Conservation (phyloP, 192 early-diverging fungal species). For the Backusella liffmaniae region DNA sequence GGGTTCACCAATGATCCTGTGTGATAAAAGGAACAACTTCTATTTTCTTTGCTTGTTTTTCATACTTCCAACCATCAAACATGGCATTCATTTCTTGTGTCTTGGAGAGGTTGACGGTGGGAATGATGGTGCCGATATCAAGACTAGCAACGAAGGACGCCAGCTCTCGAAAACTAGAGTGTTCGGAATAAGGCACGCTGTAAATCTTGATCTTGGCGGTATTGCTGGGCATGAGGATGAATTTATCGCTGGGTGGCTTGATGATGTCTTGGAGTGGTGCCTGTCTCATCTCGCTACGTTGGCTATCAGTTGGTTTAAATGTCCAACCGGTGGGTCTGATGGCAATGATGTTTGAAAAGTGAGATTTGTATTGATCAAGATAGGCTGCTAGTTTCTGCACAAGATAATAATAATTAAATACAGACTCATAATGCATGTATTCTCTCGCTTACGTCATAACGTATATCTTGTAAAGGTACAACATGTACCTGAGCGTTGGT, state of each 20-base stretch:
- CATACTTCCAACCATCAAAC: constrained; percentile 4
- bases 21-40: neutral
- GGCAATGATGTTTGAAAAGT: constrained; percentile 70
- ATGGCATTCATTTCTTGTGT: neutral
- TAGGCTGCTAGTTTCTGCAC: constrained; percentile 47
- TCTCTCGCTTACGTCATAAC: constrained; percentile 46
- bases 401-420: neutral
- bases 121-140: constrained; percentile 57
- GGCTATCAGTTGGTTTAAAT: constrained; percentile 35
- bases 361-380: constrained; percentile 41
- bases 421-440: neutral
- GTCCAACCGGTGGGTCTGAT: constrained; percentile 94
- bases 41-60: neutral
- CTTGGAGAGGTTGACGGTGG: constrained; percentile 64
- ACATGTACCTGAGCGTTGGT: constrained; percentile 78
- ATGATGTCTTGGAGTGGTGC: neutral
- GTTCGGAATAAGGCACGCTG: constrained; percentile 89
- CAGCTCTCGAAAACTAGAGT: constrained; percentile 86
- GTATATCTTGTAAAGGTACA: constrained; percentile 62
- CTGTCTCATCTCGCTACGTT: neutral
- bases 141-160: constrained; percentile 71
- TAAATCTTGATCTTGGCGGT: constrained; percentile 43
- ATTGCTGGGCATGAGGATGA: neutral
- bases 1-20: constrained; percentile 12
- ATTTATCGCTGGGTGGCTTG: neutral